Conservation (phyloP, 768 basidiomycete genomes). For the Mycena galopus region DNA sequence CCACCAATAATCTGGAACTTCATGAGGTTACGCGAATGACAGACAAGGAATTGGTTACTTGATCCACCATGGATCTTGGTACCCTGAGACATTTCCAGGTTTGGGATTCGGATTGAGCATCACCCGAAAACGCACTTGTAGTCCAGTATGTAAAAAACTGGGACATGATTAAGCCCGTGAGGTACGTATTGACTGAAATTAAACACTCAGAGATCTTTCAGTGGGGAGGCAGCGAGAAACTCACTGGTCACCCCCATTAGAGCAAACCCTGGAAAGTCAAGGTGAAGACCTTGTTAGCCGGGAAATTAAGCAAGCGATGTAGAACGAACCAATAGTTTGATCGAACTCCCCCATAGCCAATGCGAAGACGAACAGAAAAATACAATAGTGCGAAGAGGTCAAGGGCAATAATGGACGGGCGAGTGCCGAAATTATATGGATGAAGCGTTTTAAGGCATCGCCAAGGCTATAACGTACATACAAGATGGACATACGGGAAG, state of each 20-base stretch:
- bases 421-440: too few species aligned
- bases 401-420: background rate
- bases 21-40: background rate
- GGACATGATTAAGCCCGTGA: background rate
- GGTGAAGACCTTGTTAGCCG: background rate
- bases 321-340: background rate
- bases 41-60: background rate
- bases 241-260: background rate
- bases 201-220: background rate
- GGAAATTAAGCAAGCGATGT: background rate
- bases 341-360: background rate
- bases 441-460: too few species aligned
- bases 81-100: background rate
- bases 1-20: background rate
- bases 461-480: too few species aligned
- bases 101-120: background rate
- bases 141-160: conserved; percentile 24
- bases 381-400: background rate
- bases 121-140: background rate
- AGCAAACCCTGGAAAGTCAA: background rate
- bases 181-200: background rate
- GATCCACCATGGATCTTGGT: background rate
- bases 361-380: background rate
- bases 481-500: too few species aligned
- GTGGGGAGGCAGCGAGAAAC: background rate